Evolutionary conservation across 139 green algal species (phyloP).

Genomic region (Limnomonas spitsbergensis): DNA sequence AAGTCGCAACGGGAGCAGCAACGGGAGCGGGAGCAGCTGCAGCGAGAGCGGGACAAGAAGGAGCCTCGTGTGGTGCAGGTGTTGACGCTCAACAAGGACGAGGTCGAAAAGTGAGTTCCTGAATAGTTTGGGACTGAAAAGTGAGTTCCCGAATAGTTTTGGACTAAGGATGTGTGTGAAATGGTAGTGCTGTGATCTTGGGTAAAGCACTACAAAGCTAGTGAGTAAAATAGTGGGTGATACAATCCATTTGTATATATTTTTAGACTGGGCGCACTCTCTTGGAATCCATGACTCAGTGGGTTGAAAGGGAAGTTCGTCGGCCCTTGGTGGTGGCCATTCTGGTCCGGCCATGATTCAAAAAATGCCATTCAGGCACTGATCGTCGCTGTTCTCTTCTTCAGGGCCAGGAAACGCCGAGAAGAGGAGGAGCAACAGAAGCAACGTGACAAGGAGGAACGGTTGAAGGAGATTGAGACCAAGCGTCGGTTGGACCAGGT

Average conservation of each 20-base stretch:
- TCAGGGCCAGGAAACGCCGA: slow-evolving; percentile 14
- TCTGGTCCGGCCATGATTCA: too few relatives aligned
- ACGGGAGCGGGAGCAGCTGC: background rate
- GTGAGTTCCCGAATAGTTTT: background rate
- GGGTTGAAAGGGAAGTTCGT: too few relatives aligned
- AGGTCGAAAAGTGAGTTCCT: slow-evolving; percentile 17
- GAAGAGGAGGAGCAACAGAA: slow-evolving; percentile 25
- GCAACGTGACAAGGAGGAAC: slow-evolving; percentile 18
- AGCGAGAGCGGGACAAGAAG: background rate
- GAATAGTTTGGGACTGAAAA: slow-evolving; percentile 16
- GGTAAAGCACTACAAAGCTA: too few relatives aligned
- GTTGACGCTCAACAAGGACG: slow-evolving; percentile 22
- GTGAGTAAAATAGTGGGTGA: too few relatives aligned
- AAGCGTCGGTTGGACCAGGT: slow-evolving; percentile 7
- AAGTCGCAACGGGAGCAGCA: background rate
- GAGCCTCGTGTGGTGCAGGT: slow-evolving; percentile 47
- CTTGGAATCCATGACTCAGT: too few relatives aligned
- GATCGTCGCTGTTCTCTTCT: too few relatives aligned
- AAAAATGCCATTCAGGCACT: too few relatives aligned
- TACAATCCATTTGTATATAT: too few relatives aligned
- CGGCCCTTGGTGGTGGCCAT: too few relatives aligned
- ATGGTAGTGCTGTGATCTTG: too few relatives aligned
- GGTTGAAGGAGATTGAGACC: slow-evolving; percentile 14
- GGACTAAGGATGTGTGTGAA: slow-evolving; percentile 19
- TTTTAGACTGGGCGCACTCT: too few relatives aligned